These are phyloP conservation scores for Hygrophoropsis aurantiaca DNA, from an alignment of 768 basidiomycete species.

Conservation along the genomic window DNA sequence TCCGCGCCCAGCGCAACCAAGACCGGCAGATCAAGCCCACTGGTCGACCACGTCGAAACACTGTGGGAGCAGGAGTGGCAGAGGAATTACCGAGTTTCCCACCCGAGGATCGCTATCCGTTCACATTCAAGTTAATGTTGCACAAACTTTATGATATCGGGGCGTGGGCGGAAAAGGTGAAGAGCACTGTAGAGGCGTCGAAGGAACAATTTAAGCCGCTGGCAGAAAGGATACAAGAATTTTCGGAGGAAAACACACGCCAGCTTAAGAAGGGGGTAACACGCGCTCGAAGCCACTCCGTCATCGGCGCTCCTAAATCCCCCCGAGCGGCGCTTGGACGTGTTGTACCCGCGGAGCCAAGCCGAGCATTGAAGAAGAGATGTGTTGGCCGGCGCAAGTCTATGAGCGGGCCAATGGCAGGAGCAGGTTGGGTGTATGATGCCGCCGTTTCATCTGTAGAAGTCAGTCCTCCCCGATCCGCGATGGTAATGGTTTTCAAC, in stretches of 20 bases:
- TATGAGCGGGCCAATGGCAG: slow-evolving; percentile 31
- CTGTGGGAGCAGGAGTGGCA: slow-evolving; percentile 14
- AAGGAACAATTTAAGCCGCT: slow-evolving; percentile 58
- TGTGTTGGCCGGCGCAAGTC: slow-evolving; percentile 55
- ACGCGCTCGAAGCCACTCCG: slow-evolving; percentile 37
- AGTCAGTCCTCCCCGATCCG: slow-evolving; percentile 13
- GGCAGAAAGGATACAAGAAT: slow-evolving; percentile 33
- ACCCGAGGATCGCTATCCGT: slow-evolving; percentile 41
- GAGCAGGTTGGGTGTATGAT: slow-evolving; percentile 48
- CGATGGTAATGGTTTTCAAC: slow-evolving; percentile 21
- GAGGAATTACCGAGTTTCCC: slow-evolving; percentile 43
- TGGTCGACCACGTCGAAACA: slow-evolving; percentile 21
- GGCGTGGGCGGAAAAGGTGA: slow-evolving; percentile 59
- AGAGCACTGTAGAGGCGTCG: slow-evolving; percentile 51
- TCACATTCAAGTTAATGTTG: slow-evolving; percentile 68
- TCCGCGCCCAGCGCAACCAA: slow-evolving; percentile 31
- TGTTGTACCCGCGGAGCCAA: slow-evolving; percentile 9
- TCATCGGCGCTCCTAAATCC: slow-evolving; percentile 18
- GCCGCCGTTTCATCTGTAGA: slow-evolving; percentile 49
- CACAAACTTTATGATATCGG: slow-evolving; percentile 62
- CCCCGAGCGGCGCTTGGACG: slow-evolving; percentile 6
- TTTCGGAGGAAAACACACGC: slow-evolving; percentile 14
- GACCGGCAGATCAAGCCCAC: slow-evolving; percentile 3
- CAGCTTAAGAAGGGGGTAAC: slow-evolving; percentile 12
- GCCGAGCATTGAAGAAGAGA: slow-evolving; percentile 51